Evolutionary conservation across 2,329 filamentous ascomycete species (phyloP).

Genomic region (Huntiella bhutanensis): DNA sequence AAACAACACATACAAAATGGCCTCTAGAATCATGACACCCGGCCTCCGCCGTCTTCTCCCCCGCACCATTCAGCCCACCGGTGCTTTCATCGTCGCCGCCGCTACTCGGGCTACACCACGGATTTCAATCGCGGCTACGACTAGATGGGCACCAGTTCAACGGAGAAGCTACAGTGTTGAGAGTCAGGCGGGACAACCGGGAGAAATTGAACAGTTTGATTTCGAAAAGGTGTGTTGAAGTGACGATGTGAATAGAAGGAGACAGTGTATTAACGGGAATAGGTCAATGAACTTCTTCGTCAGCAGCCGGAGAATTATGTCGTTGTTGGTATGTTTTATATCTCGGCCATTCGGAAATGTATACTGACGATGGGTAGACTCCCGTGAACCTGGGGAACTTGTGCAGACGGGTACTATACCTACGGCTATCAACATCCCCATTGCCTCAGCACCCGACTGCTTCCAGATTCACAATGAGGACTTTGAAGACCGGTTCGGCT

Average conservation of each 20-base stretch:
- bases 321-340: constrained; percentile 8
- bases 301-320: constrained; percentile 8
- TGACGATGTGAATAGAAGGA: constrained; percentile 1
- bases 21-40: too few species aligned
- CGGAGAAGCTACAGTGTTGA: too few species aligned
- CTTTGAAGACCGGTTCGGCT: constrained; percentile 70
- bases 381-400: constrained; percentile 55
- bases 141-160: too few species aligned
- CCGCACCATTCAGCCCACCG: too few species aligned
- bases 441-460: constrained; percentile 58
- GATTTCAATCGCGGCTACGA: too few species aligned
- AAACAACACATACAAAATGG: too few species aligned
- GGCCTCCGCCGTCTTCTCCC: too few species aligned
- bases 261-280: background rate
- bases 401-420: constrained; percentile 53
- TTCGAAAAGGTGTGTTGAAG: constrained; percentile 7
- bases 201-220: constrained; percentile 5
- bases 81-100: too few species aligned
- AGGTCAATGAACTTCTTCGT: constrained; percentile 7
- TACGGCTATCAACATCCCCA: constrained; percentile 61
- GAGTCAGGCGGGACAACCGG: too few species aligned
- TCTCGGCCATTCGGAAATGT: too few species aligned
- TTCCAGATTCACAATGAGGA: constrained; percentile 59
- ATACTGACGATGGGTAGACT: constrained; percentile 27
- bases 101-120: too few species aligned